These are phyloP conservation scores for Penicillium coffeae DNA, from an alignment of 495 filamentous ascomycete species.

Conservation along the genomic window DNA sequence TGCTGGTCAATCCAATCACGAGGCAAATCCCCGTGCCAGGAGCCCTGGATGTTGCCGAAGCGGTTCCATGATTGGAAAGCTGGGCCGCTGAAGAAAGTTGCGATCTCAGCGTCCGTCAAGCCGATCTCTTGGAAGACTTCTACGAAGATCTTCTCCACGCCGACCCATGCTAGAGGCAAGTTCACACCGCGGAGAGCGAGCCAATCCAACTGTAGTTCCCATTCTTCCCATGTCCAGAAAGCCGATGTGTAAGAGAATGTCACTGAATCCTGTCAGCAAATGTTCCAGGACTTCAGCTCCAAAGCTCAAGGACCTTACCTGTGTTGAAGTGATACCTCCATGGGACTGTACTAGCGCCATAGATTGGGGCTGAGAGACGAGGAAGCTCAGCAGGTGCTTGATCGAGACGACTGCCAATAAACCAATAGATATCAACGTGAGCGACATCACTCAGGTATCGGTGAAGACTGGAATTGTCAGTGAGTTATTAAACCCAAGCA, in stretches of 20 bases:
- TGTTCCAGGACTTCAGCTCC: neutral
- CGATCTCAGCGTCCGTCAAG: slow-evolving; percentile 42
- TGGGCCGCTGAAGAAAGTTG: slow-evolving; percentile 45
- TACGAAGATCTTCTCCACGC: slow-evolving; percentile 48
- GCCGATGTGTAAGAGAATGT: slow-evolving; percentile 53
- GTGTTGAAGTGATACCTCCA: slow-evolving; percentile 55
- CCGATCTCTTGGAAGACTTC: slow-evolving; percentile 48
- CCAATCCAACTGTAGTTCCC: slow-evolving; percentile 54
- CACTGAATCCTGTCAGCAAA: slow-evolving; percentile 26
- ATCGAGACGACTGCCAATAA: slow-evolving; percentile 26
- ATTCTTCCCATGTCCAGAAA: slow-evolving; percentile 54
- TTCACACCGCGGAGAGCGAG: slow-evolving; percentile 51
- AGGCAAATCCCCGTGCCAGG: slow-evolving; percentile 43
- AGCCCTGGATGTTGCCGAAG: slow-evolving; percentile 54
- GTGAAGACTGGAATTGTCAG: slow-evolving; percentile 31
- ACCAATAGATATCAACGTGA: slow-evolving; percentile 55
- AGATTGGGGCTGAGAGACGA: slow-evolving; percentile 8
- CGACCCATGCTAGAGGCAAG: slow-evolving; percentile 51
- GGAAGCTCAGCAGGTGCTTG: slow-evolving; percentile 16
- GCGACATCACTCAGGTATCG: slow-evolving; percentile 44
- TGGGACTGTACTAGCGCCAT: slow-evolving; percentile 39
- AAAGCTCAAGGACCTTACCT: slow-evolving; percentile 9
- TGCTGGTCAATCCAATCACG: slow-evolving; percentile 44
- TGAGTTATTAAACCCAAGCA: neutral
- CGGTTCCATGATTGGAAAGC: slow-evolving; percentile 56